Percentiles rank a stretch among this genome's conserved stretches.
Evolutionary conservation across 768 basidiomycete species (phyloP).

Genomic region (Agrocybe chaxingu): DNA sequence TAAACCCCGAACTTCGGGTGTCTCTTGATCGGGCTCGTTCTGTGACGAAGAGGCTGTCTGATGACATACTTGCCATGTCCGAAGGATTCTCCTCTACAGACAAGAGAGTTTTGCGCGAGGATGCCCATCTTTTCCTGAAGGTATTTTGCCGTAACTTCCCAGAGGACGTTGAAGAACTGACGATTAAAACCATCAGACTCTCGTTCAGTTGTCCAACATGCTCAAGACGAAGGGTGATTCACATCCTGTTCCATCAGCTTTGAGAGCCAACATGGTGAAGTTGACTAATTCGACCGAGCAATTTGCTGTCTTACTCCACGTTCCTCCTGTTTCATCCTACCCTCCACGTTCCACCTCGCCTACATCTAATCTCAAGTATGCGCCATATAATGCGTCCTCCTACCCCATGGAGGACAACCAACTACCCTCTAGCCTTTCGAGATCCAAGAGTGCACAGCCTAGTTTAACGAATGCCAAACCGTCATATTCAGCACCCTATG

Average conservation of each 20-base stretch:
- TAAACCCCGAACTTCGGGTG: slow-evolving; percentile 44
- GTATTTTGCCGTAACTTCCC: slow-evolving; percentile 31
- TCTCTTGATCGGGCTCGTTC: slow-evolving; percentile 59
- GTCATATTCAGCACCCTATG: slow-evolving; percentile 27
- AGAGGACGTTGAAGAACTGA: neutral
- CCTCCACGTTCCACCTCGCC: slow-evolving; percentile 61
- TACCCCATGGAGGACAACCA: slow-evolving; percentile 38
- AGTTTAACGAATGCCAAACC: slow-evolving; percentile 35
- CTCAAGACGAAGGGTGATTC: slow-evolving; percentile 63
- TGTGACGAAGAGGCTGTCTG: slow-evolving; percentile 60
- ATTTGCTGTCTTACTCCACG: slow-evolving; percentile 81
- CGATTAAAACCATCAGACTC: slow-evolving; percentile 40
- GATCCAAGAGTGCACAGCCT: slow-evolving; percentile 55
- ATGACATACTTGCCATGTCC: slow-evolving; percentile 55
- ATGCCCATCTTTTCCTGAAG: slow-evolving; percentile 81
- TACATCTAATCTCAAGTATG: slow-evolving; percentile 27
- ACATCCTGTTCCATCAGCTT: slow-evolving; percentile 48
- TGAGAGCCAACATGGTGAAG: slow-evolving; percentile 70
- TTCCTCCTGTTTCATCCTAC: slow-evolving; percentile 74
- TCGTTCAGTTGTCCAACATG: slow-evolving; percentile 72
- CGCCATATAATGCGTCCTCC: slow-evolving; percentile 18
- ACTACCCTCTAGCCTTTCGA: slow-evolving; percentile 52
- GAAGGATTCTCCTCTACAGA: slow-evolving; percentile 53
- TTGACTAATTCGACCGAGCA: slow-evolving; percentile 85
- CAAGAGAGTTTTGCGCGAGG: slow-evolving; percentile 64